Evolutionary conservation across 73 alveolate genomes (phyloP), one percentile per base, ranked within the genome.

Genomic region (Paraurostyla sp.): DNA sequence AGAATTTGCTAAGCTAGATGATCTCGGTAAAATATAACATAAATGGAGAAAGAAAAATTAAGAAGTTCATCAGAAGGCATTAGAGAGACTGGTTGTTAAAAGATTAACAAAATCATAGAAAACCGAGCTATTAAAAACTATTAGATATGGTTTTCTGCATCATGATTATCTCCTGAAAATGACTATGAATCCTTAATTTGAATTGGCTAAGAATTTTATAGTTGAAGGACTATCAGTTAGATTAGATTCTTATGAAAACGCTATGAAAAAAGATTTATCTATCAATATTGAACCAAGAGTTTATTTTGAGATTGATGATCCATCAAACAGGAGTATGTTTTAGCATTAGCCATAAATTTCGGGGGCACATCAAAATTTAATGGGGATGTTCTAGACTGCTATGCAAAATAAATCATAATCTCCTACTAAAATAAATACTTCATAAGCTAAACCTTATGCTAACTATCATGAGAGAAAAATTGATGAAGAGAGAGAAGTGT

Each of bases 161-260:
- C 95, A 91, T 57, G 90, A 84, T 16, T 91, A 91, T 52, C 57
- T 91, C 68, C 83, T 91, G 0, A 15, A 23, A 2, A 13, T 82
- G 82, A 68, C 95, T n/a, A 60, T 65, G 83, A 81, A 91, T 42
- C 85, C 81, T 9, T 16, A 33, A 0, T 91, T 83, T 41, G 76
- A 71, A n/a, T 73, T 48, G 25, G 95, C 95, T 0, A 91, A 91
- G 38, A 87, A 91, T 38, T 84, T 33, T 36, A 48, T 91, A 18
- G 83, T 91, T 33, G 92, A 91, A 51, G 95, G 95, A 3, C 42
- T 91, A 16, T 32, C 91, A 20, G 78, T 46, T 38, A 83, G 88
- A 45, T 35, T 91, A n/a, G 91, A 90, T 35, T 38, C 86, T 36
- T 89, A 52, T 46, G 95, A 90, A 38, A 15, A 36, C 29, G 78